Conservation (phyloP, 2,329 filamentous ascomycete species). For the Cladophialophora bantiana region DNA sequence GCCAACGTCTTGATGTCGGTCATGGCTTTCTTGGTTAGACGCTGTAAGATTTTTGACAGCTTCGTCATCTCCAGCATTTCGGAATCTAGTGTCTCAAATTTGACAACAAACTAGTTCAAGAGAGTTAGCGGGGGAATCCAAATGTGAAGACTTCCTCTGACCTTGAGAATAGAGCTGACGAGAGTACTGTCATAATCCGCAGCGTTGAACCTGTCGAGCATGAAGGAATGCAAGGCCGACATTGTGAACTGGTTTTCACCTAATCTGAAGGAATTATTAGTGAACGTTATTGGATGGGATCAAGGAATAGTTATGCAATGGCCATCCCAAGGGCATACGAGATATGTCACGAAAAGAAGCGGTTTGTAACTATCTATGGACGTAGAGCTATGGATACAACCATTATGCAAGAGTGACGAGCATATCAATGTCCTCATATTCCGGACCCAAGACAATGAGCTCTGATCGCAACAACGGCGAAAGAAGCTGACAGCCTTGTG, state of each 20-base stretch:
- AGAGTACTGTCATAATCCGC: slow-evolving; percentile 56
- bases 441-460: background rate
- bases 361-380: slow-evolving; percentile 35
- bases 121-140: slow-evolving; percentile 40
- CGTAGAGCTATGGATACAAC: slow-evolving; percentile 27
- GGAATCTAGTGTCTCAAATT: slow-evolving; percentile 64
- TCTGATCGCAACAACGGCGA: slow-evolving; percentile 9
- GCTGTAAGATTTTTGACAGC: slow-evolving; percentile 63
- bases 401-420: slow-evolving; percentile 14
- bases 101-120: slow-evolving; percentile 56
- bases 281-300: slow-evolving; percentile 25
- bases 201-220: slow-evolving; percentile 57
- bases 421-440: background rate
- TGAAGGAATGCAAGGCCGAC: slow-evolving; percentile 56
- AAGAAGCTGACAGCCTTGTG: slow-evolving; percentile 3
- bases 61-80: slow-evolving; percentile 67
- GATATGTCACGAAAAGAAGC: slow-evolving; percentile 20
- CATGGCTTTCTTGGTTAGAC: slow-evolving; percentile 65
- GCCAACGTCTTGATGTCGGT: slow-evolving; percentile 63
- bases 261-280: slow-evolving; percentile 51
- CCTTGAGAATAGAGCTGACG: slow-evolving; percentile 55
- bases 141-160: slow-evolving; percentile 39
- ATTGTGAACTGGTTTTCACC: slow-evolving; percentile 58
- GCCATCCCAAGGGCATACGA: slow-evolving; percentile 5
- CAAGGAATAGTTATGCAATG: slow-evolving; percentile 10